Evolutionary conservation across 495 filamentous ascomycete genomes (phyloP), one percentile per base, ranked within the genome.

Genomic region (Cairneyella variabilis): DNA sequence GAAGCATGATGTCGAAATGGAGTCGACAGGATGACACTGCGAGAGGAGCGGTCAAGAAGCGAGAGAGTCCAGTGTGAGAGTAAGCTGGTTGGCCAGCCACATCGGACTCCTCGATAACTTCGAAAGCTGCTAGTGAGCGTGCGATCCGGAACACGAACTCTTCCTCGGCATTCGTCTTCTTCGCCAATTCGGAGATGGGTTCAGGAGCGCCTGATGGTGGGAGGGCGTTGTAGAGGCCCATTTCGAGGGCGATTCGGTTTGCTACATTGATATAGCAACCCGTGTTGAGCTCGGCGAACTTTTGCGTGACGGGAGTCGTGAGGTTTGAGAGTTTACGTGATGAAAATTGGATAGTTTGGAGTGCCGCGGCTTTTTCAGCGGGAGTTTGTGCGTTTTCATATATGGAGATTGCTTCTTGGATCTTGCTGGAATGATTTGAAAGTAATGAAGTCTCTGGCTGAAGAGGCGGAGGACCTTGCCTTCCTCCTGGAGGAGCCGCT

Each of bases 1-100:
- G 27, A 7, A 54, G 23, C 41, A 54, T 40, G 21, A 25, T 54
- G 12, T 54, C 51, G 17, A 47, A 54, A 3, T 34, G 43, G 23
- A 39, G 32, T 12, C 18, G 14, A 14, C 22, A 30, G 0, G 41
- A 47, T 12, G 51, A 41, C 41, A 47, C 28, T 17, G 43, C 51
- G 2, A 28, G 23, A 12, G 51, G 41, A 11, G 20, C 27, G 14
- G 8, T 18, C 0, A 54, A 16, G 25, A 54, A 38, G 16, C 30
- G 51, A 9, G 51, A 54, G 28, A 54, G 7, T 2, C 21, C 14
- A 2, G 51, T 30, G 34, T 54, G 51, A 2, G 8, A n/a, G 25
- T 47, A 39, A 8, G 22, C 16, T 7, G 18, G 17, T 5, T 6
- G 21, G 21, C 18, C n/a, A 3, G 10, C 8, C 10, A 14, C 8